A percentile compares a stretch with the other conserved stretches of the same genome.
Evolutionary conservation across 1,284 basidiomycete species (phyloP).

Genomic region (Moniliella sp.): DNA sequence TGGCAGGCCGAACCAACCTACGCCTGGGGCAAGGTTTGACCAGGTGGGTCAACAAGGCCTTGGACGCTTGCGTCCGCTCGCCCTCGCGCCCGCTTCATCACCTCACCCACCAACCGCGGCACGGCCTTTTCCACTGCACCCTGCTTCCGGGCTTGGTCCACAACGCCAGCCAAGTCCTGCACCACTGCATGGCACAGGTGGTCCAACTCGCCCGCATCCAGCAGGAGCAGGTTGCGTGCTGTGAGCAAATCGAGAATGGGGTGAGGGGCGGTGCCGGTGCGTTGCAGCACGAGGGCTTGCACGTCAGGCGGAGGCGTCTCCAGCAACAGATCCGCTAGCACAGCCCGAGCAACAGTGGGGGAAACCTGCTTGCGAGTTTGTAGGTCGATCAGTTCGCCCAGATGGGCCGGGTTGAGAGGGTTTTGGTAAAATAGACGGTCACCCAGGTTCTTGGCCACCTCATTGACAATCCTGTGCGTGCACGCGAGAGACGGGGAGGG

Average conservation of each 20-base stretch:
- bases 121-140: too few species aligned
- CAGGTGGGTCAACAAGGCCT: too few species aligned
- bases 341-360: conserved; percentile 23
- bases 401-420: conserved; percentile 37
- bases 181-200: conserved; percentile 48
- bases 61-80: conserved; percentile 53
- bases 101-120: conserved; percentile 65
- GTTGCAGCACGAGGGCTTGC: conserved; percentile 1
- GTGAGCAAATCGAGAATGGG: conserved; percentile 8
- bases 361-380: conserved; percentile 50
- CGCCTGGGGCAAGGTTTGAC: too few species aligned
- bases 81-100: conserved; percentile 66
- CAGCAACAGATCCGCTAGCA: conserved; percentile 21
- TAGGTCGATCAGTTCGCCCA: conserved; percentile 58
- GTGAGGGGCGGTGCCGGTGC: conserved; percentile 1
- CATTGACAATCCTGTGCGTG: conserved; percentile 13
- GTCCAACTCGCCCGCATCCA: conserved; percentile 2
- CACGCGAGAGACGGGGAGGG: too few species aligned
- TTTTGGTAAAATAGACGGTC: conserved; percentile 9
- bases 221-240: conserved; percentile 6
- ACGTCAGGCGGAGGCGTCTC: conserved; percentile 4
- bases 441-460: conserved; percentile 18
- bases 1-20: too few species aligned
- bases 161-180: conserved; percentile 44
- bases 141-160: conserved; percentile 50